Evolutionary conservation across 2,329 filamentous ascomycete species (phyloP).

Genomic region (Aspergillus fructus): DNA sequence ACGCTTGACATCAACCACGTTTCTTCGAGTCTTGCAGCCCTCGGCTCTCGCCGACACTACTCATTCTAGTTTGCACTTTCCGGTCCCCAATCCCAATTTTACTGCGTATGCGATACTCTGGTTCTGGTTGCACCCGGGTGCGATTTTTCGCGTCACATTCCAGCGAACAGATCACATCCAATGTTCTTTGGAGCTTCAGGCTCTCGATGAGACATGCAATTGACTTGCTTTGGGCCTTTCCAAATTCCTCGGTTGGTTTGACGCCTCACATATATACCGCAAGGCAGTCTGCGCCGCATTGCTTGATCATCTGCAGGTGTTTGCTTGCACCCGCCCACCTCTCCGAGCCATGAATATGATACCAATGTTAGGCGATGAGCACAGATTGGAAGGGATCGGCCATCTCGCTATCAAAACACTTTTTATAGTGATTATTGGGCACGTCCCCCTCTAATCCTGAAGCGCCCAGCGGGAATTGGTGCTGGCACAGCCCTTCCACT

Average conservation of each 20-base stretch:
- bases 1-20: background rate
- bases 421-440: background rate
- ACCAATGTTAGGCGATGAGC: background rate
- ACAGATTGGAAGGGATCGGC: background rate
- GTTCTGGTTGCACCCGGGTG: background rate
- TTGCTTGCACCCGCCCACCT: background rate
- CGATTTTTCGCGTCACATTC: background rate
- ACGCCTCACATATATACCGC: background rate
- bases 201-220: background rate
- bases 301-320: background rate
- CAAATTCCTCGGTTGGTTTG: background rate
- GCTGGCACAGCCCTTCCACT: background rate
- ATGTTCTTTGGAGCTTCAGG: background rate
- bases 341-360: background rate
- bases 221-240: background rate
- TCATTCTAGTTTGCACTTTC: background rate
- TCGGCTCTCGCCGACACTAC: background rate
- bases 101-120: background rate
- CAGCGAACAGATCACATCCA: background rate
- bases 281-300: background rate
- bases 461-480: background rate
- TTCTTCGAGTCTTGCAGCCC: background rate
- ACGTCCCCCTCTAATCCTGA: background rate
- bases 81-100: background rate
- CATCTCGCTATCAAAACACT: background rate